phyloP scores from a whole-genome alignment of 2,329 filamentous ascomycete genomes.

The Epichloe gansuensis region DNA sequence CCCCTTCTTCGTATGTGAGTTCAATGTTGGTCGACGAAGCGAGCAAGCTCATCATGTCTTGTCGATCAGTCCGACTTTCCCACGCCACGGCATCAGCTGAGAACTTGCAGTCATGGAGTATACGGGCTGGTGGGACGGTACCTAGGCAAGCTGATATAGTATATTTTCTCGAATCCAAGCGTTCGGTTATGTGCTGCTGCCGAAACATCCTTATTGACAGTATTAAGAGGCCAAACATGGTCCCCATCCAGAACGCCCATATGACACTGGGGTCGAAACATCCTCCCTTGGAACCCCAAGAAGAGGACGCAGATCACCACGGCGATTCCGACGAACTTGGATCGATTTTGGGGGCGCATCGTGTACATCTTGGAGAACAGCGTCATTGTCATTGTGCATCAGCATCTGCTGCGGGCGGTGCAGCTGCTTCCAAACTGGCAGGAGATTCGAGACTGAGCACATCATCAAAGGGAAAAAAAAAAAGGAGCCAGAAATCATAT shows the following conservation, averaged over 20 bases:
- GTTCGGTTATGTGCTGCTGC: constrained; percentile 1
- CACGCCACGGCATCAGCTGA: background rate
- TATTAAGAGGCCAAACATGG: background rate
- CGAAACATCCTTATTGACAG: background rate
- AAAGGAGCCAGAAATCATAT: too few species aligned
- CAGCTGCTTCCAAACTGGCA: too few species aligned
- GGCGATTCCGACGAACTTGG: background rate
- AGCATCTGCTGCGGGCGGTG: too few species aligned
- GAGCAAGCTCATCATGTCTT: constrained; percentile 2
- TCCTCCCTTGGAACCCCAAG: background rate
- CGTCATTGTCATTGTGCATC: too few species aligned
- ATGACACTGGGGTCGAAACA: background rate
- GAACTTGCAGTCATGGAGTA: too few species aligned
- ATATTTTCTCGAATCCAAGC: constrained; percentile 2
- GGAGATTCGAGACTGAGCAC: too few species aligned
- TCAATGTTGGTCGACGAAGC: background rate
- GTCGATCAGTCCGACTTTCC: constrained; percentile 1
- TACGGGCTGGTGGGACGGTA: background rate
- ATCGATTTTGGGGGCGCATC: background rate
- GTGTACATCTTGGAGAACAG: too few species aligned
- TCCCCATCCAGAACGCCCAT: too few species aligned
- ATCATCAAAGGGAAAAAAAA: too few species aligned
- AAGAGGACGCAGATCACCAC: background rate
- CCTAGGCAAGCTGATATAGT: constrained; percentile 1
- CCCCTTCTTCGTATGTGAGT: background rate